Percentiles rank a stretch among this genome's conserved stretches.
These are phyloP conservation scores for Aspergillus haitiensis DNA, from an alignment of 495 filamentous ascomycete genomes.

Conservation along the genomic window DNA sequence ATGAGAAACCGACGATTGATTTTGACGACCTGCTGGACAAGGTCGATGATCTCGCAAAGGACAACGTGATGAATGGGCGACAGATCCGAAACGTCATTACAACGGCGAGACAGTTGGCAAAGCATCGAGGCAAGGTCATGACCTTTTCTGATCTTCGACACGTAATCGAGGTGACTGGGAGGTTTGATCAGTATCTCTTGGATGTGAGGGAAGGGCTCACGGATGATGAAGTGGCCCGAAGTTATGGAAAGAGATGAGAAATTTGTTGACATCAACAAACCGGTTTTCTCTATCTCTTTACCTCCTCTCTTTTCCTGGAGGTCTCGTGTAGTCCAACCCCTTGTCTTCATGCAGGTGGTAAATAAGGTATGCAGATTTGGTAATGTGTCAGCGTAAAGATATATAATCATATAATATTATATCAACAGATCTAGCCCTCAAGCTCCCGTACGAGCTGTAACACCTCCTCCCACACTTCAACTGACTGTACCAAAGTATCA, in stretches of 20 bases:
- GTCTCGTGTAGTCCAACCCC: too few relatives aligned
- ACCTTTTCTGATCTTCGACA: background rate
- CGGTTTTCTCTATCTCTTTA: too few relatives aligned
- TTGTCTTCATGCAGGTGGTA: too few relatives aligned
- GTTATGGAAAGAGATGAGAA: background rate
- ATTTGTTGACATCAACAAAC: background rate
- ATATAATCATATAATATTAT: background rate
- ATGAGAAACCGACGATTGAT: background rate
- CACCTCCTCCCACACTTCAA: constrained; percentile 25
- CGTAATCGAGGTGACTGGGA: background rate
- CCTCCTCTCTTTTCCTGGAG: too few relatives aligned
- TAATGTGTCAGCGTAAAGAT: too few relatives aligned
- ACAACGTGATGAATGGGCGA: background rate
- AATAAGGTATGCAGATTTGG: too few relatives aligned
- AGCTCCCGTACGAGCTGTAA: background rate
- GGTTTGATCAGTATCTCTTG: background rate
- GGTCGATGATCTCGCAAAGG: background rate
- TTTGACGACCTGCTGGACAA: background rate
- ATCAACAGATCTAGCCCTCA: background rate
- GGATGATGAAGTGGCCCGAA: background rate
- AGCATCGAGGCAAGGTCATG: background rate
- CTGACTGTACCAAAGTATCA: constrained; percentile 30
- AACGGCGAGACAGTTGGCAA: background rate
- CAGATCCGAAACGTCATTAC: background rate
- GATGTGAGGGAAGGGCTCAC: background rate